Evolutionary conservation across 1,284 basidiomycete species (phyloP).

Genomic region (Sphaerobolus stellatus): DNA sequence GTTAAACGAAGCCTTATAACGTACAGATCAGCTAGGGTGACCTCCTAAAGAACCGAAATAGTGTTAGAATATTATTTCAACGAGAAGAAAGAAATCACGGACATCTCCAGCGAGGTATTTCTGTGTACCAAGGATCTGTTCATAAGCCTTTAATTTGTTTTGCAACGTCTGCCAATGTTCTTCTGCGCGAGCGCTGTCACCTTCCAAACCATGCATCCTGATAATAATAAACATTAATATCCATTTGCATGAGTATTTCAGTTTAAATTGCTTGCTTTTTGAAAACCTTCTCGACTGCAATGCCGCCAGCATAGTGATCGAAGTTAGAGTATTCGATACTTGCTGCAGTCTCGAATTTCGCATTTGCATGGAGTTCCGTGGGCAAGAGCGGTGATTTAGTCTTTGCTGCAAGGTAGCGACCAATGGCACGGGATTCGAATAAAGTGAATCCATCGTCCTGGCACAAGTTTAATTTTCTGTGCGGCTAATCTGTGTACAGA

Average conservation of each 20-base stretch:
- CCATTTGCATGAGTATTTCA: constrained; percentile 2
- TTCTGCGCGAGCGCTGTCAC: constrained; percentile 29
- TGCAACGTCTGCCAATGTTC: constrained; percentile 28
- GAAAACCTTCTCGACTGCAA: constrained; percentile 47
- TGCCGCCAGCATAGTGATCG: constrained; percentile 40
- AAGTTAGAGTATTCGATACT: constrained; percentile 54
- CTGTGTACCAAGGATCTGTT: constrained; percentile 44
- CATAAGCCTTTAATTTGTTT: constrained; percentile 44
- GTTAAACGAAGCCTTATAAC: neutral
- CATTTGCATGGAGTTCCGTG: constrained; percentile 38
- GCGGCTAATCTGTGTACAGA: too few relatives aligned
- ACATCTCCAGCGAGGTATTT: constrained; percentile 50
- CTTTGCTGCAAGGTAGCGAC: constrained; percentile 40
- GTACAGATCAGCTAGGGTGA: neutral
- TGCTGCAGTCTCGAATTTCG: constrained; percentile 56
- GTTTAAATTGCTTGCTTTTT: constrained; percentile 31
- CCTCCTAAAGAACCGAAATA: neutral
- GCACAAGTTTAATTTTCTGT: too few relatives aligned
- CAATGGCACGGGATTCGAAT: constrained; percentile 53
- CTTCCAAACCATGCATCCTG: constrained; percentile 17
- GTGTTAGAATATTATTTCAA: neutral
- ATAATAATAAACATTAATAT: constrained; percentile 2
- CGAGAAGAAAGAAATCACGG: constrained; percentile 16
- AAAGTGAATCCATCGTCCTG: constrained; percentile 44
- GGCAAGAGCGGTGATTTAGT: constrained; percentile 32